Percentiles rank a stretch among this genome's conserved stretches.
These are phyloP conservation scores for Aegilops longissima DNA, from an alignment of 176 grass and related monocot species.

Conservation along the genomic window DNA sequence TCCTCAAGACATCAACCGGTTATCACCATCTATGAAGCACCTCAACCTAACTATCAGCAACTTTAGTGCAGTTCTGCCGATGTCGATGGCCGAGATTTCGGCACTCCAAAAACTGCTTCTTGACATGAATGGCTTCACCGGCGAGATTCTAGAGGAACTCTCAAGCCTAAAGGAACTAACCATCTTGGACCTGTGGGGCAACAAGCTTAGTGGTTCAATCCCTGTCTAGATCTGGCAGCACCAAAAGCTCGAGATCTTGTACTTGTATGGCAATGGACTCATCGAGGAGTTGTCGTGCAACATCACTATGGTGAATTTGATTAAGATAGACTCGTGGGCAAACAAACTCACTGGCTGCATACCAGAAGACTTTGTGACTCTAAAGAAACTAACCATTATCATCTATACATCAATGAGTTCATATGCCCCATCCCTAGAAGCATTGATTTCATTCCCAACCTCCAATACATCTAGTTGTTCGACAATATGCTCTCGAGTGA, in stretches of 20 bases:
- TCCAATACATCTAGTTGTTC: conserved; percentile 38
- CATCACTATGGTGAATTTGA: background rate
- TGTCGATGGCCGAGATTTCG: too few species aligned
- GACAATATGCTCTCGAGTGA: conserved; percentile 37
- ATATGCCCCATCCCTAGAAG: conserved; percentile 43
- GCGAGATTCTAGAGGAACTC: conserved; percentile 39
- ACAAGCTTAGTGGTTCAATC: conserved; percentile 40
- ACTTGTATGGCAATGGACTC: conserved; percentile 31
- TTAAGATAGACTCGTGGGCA: conserved; percentile 35
- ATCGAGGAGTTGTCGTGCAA: conserved; percentile 20
- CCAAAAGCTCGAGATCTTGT: conserved; percentile 24
- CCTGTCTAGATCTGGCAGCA: conserved; percentile 39
- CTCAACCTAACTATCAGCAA: too few species aligned
- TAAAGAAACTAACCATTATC: conserved; percentile 27
- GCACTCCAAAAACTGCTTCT: too few species aligned
- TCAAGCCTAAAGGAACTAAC: conserved; percentile 32
- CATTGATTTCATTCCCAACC: conserved; percentile 29
- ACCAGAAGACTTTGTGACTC: conserved; percentile 27
- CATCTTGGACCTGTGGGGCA: background rate
- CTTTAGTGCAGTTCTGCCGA: too few species aligned
- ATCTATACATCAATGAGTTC: conserved; percentile 44
- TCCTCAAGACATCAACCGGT: too few species aligned
- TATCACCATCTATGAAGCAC: too few species aligned
- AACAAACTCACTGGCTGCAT: conserved; percentile 54
- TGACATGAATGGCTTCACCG: background rate